These are phyloP conservation scores for Entomophthora muscae DNA, from an alignment of 371 early-diverging fungal genomes.

Conservation along the genomic window DNA sequence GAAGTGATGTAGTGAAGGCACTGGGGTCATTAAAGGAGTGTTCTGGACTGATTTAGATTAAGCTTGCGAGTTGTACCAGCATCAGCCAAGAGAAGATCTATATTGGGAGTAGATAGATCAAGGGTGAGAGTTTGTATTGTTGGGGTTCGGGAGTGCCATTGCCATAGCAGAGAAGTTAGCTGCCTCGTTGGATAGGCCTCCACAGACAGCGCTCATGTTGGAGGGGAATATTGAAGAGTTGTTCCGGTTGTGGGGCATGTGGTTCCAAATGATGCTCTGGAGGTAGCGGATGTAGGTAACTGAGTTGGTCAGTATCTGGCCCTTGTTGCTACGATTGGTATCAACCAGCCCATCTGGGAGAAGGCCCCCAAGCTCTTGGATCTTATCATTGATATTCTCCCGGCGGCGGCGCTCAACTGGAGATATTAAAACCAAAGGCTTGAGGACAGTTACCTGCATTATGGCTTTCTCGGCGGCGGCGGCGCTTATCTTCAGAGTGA, in stretches of 20 bases:
- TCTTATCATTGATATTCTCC: conserved; percentile 95
- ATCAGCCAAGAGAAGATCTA: no score
- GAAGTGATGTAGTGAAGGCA: no score
- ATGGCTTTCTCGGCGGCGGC: conserved; percentile 85
- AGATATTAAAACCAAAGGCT: background rate
- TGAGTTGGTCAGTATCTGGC: conserved; percentile 66
- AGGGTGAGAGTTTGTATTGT: background rate
- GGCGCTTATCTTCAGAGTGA: conserved; percentile 53
- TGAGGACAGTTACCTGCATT: conserved; percentile 47
- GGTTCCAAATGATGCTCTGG: conserved; percentile 12
- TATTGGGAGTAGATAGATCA: no score
- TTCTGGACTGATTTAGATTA: no score
- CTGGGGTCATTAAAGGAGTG: no score
- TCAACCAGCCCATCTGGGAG: conserved; percentile 53
- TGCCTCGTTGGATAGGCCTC: background rate
- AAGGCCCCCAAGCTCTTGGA: conserved; percentile 73
- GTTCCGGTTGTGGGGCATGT: background rate
- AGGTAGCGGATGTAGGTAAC: conserved; percentile 74
- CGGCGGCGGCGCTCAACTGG: conserved; percentile 82
- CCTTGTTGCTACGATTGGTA: conserved; percentile 53
- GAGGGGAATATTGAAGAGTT: background rate
- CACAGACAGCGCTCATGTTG: background rate
- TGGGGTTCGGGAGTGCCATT: background rate
- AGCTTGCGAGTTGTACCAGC: no score
- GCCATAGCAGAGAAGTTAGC: background rate